Percentiles rank a stretch among this genome's conserved stretches.
Evolutionary conservation across 208 protist genomes (phyloP).

Genomic region (Leishmania gerbilli): DNA sequence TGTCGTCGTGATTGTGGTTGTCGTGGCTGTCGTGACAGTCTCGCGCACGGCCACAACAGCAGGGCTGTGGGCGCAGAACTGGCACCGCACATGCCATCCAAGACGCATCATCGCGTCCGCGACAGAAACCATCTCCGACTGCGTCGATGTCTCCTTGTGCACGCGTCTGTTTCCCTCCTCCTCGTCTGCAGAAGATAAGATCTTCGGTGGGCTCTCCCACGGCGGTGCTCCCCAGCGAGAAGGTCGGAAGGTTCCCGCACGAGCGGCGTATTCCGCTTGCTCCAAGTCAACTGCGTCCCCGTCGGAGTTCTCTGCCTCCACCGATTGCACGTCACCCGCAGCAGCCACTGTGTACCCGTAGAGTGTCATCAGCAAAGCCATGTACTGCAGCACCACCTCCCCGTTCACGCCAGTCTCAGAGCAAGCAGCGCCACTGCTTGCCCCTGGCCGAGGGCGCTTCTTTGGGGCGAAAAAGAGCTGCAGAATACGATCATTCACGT

Average conservation of each 20-base stretch:
- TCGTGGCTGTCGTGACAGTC: conserved; percentile 15
- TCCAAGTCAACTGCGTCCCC: not conserved
- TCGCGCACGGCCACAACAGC: conserved; percentile 4
- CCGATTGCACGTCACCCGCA: not conserved
- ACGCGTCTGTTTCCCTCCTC: not conserved
- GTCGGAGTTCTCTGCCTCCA: not conserved
- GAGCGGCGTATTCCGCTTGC: not conserved
- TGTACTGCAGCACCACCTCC: conserved; percentile 20
- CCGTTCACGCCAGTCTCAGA: not conserved
- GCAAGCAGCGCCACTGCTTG: not conserved
- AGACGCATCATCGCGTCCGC: conserved; percentile 5
- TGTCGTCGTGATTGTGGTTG: conserved; percentile 11
- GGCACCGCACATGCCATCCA: conserved; percentile 19
- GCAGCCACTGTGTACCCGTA: conserved; percentile 25
- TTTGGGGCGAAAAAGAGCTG: conserved; percentile 34
- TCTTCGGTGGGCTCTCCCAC: not conserved
- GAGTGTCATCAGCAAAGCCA: conserved; percentile 34
- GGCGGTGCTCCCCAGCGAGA: not conserved
- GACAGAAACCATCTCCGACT: conserved; percentile 4
- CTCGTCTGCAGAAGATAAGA: not conserved
- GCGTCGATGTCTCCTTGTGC: conserved; percentile 7
- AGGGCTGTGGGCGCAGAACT: conserved; percentile 21
- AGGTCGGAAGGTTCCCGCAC: no score
- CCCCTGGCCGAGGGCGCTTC: conserved; percentile 15
- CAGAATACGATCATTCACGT: conserved; percentile 36